phyloP scores from a whole-genome alignment of 2,329 filamentous ascomycete genomes.

The Myotisia sp. region DNA sequence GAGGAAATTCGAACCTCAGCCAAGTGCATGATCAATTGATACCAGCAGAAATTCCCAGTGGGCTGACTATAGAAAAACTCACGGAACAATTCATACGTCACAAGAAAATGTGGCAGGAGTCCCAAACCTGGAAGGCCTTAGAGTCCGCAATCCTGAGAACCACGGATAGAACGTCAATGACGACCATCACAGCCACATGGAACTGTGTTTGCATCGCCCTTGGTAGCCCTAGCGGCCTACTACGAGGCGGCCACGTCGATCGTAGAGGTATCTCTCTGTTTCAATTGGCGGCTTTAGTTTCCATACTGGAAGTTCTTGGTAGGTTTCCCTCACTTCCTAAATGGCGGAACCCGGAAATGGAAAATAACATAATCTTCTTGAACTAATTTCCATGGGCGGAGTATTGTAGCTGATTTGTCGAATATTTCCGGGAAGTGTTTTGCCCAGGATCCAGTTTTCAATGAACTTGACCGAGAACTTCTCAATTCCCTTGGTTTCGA shows the following conservation, averaged over 20 bases:
- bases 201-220: conserved; percentile 28
- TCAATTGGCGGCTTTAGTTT: conserved; percentile 27
- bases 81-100: conserved; percentile 19
- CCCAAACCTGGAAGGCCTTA: conserved; percentile 18
- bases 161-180: not conserved
- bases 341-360: not conserved
- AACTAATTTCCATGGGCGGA: not conserved
- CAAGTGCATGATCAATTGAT: conserved; percentile 12
- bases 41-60: conserved; percentile 25
- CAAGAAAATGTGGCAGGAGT: conserved; percentile 18
- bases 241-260: conserved; percentile 31
- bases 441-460: conserved; percentile 42
- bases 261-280: conserved; percentile 27
- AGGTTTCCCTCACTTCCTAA: conserved; percentile 11
- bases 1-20: conserved; percentile 3
- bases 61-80: conserved; percentile 21
- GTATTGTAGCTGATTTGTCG: conserved; percentile 12
- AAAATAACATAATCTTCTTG: conserved; percentile 3
- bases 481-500: conserved; percentile 23
- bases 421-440: conserved; percentile 36
- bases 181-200: conserved; percentile 11
- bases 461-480: conserved; percentile 25
- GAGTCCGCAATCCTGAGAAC: conserved; percentile 6
- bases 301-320: conserved; percentile 18
- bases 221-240: conserved; percentile 29